Base-by-base conservation (phyloP, 305 asterid species). In the Fraxinus floribunda region DNA sequence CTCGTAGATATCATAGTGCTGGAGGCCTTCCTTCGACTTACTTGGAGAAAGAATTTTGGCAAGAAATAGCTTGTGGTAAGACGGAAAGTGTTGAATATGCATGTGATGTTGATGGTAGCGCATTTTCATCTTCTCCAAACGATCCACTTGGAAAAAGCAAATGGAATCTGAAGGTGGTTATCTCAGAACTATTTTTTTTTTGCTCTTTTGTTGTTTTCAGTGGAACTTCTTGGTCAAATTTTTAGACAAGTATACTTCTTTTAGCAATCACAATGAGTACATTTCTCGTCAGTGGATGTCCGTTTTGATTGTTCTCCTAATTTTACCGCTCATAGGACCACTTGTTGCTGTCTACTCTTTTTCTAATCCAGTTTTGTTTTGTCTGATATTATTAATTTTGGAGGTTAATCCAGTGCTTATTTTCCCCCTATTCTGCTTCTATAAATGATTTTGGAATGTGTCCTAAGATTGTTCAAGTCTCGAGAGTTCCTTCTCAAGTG, bases 71-170 rank as follows among this genome's bases (percentile, higher is more conserved):
- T 84, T 88, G 90, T 87, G 99, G 99, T 85, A 93, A 90, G 89
- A 92, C 93, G 77, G 99, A 93, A 85, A 92, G 98, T 88, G 99
- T 96, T 78, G 99, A 96, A 91, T 96, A 96, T 88, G 99, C 99
- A 62, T 96, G 98, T 79, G 99, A 96, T 88, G 99, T 96, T 78
- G 99, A 96, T 87, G 99, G 99, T 84, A 94, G 98, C 90, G 98
- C 99, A 38, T 96, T 96, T 88, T 94, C 98, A 84, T 93, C 97
- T 78, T 94, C 95, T 89, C 89, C 94, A 30, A 83, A 79, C 81
- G 99, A 96, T 85, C 93, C 90, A 41, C 97, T 96, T 82, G 99
- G 97, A 82, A 91, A 86, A 87, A 94, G 97, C 92, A 88, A 88
- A 87, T 96, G 98, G 99, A 94, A 96, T 92, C 89, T 96, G 91